Percentiles rank a stretch among this genome's conserved stretches.
Conservation (phyloP, 495 filamentous ascomycete species). For the Neurospora sp. region DNA sequence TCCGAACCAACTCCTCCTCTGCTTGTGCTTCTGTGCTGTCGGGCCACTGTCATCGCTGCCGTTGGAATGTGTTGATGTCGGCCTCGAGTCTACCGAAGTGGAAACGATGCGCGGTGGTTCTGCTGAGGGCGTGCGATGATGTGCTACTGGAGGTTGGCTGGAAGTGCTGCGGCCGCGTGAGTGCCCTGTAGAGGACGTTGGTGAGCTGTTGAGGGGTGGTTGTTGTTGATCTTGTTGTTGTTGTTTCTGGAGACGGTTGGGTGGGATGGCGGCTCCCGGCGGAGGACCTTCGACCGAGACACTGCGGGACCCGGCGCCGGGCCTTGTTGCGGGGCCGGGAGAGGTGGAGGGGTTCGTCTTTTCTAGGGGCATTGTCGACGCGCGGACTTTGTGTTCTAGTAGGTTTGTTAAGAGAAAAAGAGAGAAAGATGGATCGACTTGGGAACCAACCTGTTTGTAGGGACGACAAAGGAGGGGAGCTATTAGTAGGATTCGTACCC, state of each 20-base stretch:
- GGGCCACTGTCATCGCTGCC: conserved; percentile 25
- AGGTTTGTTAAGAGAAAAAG: not conserved
- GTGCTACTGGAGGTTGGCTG: not conserved
- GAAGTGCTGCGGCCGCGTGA: not conserved
- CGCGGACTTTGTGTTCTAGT: not conserved
- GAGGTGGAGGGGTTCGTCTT: not conserved
- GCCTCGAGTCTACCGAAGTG: conserved; percentile 9
- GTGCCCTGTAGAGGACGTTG: not conserved
- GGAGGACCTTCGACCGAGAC: not conserved
- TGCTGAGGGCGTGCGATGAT: not conserved
- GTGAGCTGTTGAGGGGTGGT: not conserved
- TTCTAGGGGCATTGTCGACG: not conserved
- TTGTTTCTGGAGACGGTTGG: not conserved
- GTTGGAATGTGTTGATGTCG: conserved; percentile 5
- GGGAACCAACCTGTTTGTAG: not conserved
- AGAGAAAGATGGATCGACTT: not conserved
- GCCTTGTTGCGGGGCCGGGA: not conserved
- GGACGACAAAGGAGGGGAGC: not conserved
- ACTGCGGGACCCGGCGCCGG: not conserved
- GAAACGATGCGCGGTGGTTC: not conserved
- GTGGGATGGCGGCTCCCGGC: not conserved
- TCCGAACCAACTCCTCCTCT: conserved; percentile 35
- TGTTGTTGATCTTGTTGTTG: not conserved
- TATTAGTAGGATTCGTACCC: not conserved
- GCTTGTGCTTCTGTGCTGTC: conserved; percentile 16